A percentile compares a stretch with the other conserved stretches of the same genome.
Conservation (phyloP, 176 grass and related monocot species). For the Oryza brachyantha region DNA sequence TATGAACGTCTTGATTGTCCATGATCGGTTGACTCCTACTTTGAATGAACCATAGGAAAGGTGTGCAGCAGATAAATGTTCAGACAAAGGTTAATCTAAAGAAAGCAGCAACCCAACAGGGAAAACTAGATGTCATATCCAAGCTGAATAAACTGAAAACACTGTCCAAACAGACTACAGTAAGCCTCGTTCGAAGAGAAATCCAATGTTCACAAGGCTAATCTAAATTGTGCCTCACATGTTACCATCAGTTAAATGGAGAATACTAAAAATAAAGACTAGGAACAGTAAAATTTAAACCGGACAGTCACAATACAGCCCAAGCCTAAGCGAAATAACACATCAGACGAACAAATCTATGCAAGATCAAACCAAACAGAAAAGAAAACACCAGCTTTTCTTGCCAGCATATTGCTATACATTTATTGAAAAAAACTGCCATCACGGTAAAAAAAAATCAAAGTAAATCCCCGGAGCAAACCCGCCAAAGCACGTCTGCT, state of each 20-base stretch:
- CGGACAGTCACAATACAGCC: neutral
- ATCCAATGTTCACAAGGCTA: slow-evolving; percentile 4
- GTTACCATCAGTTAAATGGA: neutral
- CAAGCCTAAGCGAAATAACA: slow-evolving; percentile 1
- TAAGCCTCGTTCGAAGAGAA: slow-evolving; percentile 17
- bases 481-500: neutral
- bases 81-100: neutral
- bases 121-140: neutral
- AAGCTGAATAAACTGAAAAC: neutral
- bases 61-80: neutral
- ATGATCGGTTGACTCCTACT: neutral
- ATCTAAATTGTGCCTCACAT: slow-evolving; percentile 9
- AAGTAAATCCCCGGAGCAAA: neutral
- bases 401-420: neutral
- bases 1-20: neutral
- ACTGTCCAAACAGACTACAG: neutral
- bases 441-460: slow-evolving; percentile 23
- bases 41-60: slow-evolving; percentile 11
- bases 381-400: neutral
- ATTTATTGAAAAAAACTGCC: neutral
- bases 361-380: neutral
- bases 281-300: neutral
- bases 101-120: neutral
- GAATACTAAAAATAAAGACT: neutral
- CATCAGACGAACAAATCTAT: slow-evolving; percentile 13